A percentile compares a stretch with the other conserved stretches of the same genome.
Evolutionary conservation across 192 early-diverging fungal genomes (phyloP).

Genomic region (Coemansia sp.): DNA sequence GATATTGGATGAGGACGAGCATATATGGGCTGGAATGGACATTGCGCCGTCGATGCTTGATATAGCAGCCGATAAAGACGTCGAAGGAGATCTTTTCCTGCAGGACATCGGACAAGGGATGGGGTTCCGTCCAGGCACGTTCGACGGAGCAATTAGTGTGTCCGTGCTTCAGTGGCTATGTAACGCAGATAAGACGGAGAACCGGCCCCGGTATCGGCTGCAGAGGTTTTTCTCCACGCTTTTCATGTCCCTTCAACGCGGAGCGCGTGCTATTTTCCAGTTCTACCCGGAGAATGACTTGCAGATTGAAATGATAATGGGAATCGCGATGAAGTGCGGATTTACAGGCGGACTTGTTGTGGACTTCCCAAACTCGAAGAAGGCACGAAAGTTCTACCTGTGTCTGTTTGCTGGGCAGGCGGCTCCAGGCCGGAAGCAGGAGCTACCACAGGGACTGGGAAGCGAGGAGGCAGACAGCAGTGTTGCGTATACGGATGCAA

Average conservation of each 20-base stretch:
- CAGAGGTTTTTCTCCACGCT: conserved; percentile 89
- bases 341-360: conserved; percentile 95
- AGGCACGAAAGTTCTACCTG: conserved; percentile 95
- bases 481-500: conserved; percentile 38
- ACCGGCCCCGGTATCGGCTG: conserved; percentile 81
- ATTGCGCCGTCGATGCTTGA: conserved; percentile 93
- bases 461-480: conserved; percentile 22
- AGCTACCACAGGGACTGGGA: conserved; percentile 42
- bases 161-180: conserved; percentile 99
- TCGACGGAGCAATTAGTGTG: conserved; percentile 93
- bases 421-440: conserved; percentile 35
- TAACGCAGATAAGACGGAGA: conserved; percentile 91
- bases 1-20: conserved; percentile 91
- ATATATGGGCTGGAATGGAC: conserved; percentile 96
- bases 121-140: conserved; percentile 90
- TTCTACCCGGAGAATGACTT: conserved; percentile 97
- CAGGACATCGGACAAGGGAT: conserved; percentile 96
- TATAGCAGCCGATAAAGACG: conserved; percentile 87
- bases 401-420: conserved; percentile 93
- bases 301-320: conserved; percentile 91
- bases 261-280: conserved; percentile 95
- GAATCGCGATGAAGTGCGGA: conserved; percentile 83
- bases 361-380: conserved; percentile 95
- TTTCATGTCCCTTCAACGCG: conserved; percentile 82
- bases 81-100: conserved; percentile 92